Conservation (phyloP, 2,329 filamentous ascomycete genomes). For the Aspergillus costaricaensis region DNA sequence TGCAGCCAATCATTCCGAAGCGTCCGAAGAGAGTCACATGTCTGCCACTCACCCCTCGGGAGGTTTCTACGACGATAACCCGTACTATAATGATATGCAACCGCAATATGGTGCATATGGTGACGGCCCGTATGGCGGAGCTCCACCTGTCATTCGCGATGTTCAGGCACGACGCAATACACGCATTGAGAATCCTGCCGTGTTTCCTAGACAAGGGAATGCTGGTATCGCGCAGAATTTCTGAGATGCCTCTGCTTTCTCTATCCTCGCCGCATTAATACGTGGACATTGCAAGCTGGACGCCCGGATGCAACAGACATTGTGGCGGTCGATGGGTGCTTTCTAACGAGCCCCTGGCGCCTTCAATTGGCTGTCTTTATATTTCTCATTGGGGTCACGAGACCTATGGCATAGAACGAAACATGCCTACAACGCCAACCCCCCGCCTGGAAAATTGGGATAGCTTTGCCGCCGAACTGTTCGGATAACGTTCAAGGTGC, state of each 20-base stretch:
- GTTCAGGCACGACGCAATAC: constrained; percentile 91
- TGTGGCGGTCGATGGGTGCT: neutral
- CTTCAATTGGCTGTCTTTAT: neutral
- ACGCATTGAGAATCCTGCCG: constrained; percentile 85
- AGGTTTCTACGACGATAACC: constrained; percentile 57
- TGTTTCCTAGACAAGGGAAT: constrained; percentile 85
- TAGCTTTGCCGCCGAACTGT: neutral
- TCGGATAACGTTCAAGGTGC: neutral
- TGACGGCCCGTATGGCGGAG: constrained; percentile 54
- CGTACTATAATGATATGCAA: constrained; percentile 55
- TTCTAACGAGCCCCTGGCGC: too few species aligned
- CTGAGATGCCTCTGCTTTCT: constrained; percentile 46
- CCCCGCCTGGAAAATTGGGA: neutral
- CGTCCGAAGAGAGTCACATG: constrained; percentile 58
- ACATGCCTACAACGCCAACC: neutral
- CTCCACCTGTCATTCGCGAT: constrained; percentile 84
- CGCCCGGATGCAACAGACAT: neutral
- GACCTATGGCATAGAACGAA: neutral
- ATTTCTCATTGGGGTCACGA: neutral
- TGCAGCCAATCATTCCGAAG: constrained; percentile 71
- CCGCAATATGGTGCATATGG: constrained; percentile 56
- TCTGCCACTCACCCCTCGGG: constrained; percentile 48
- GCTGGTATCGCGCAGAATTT: constrained; percentile 98
- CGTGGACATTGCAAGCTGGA: neutral
- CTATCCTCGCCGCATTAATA: neutral